phyloP scores from a whole-genome alignment of 1,284 basidiomycete genomes.

The Lignosus rhinocerotis region DNA sequence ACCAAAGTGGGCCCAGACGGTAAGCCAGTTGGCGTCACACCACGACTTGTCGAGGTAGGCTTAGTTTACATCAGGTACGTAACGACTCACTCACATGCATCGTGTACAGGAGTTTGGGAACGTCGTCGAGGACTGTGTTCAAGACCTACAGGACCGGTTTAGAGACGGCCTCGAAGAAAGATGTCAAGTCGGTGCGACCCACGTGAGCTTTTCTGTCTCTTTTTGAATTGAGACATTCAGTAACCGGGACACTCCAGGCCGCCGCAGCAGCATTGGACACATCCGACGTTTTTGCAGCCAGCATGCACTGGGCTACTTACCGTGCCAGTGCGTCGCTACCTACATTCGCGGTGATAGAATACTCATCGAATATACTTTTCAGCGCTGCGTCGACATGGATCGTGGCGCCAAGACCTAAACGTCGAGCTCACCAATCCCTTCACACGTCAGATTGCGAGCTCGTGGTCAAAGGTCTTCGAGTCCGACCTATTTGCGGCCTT shows the following conservation, averaged over 20 bases:
- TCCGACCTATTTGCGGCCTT: slow-evolving; percentile 56
- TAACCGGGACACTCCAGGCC: slow-evolving; percentile 37
- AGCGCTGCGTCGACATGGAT: slow-evolving; percentile 57
- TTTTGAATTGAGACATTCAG: neutral
- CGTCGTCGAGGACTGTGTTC: slow-evolving; percentile 44
- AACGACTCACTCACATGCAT: neutral
- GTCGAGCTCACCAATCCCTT: slow-evolving; percentile 58
- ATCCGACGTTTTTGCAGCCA: slow-evolving; percentile 49
- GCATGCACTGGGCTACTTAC: slow-evolving; percentile 61
- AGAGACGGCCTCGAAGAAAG: slow-evolving; percentile 59
- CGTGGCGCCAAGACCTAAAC: slow-evolving; percentile 58
- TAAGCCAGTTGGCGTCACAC: slow-evolving; percentile 45
- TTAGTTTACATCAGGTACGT: too few species aligned
- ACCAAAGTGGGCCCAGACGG: slow-evolving; percentile 46
- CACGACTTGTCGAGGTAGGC: slow-evolving; percentile 45
- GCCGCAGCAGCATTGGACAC: slow-evolving; percentile 47
- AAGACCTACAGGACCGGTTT: slow-evolving; percentile 49
- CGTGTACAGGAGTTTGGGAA: slow-evolving; percentile 45
- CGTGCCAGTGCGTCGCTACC: slow-evolving; percentile 46
- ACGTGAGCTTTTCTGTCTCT: slow-evolving; percentile 37
- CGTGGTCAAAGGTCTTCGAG: slow-evolving; percentile 62
- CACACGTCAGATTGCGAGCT: slow-evolving; percentile 56
- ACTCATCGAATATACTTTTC: slow-evolving; percentile 3
- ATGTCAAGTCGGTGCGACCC: slow-evolving; percentile 49
- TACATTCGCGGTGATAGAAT: neutral